Base-by-base conservation (phyloP, 257 asterid genomes). In the Penstemon eatonii region DNA sequence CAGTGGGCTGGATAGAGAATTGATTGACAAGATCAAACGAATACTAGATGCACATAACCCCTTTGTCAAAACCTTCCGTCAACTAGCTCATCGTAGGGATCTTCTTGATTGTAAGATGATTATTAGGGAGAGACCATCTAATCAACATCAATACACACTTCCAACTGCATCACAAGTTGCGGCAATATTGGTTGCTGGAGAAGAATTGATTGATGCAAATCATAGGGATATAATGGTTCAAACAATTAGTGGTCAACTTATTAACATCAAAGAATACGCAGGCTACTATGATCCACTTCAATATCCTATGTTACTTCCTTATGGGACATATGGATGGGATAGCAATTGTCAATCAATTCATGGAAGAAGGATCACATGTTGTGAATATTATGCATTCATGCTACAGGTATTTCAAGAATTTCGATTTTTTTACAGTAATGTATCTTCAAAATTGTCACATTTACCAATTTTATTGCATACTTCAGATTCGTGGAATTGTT, bases 351-450 rank as follows among this genome's bases (percentile, higher is more conserved):
- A 7, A 25, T n/a, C 19, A n/a, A 36, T 15, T 37, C 13, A 6
- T 4, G 11, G 9, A 13, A 55, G 37, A 25, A 55, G 36, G 18
- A 36, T 55, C 1, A 13, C 38, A 13, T 55, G 60, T 18, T 25
- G 11, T 55, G 64, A 58, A 33, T 58, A 58, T 15, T 58, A 58
- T 58, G 46, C 64, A 11, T 58, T 37, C 46, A 58, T 39, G 64
- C 45, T 58, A 4, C 64, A 58, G 15, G 46, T 58, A 36, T 33
- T 5, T 33, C 7, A 19, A 18, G 3, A 57, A 2, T n/a, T 57
- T 57, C 25, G 0, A 8, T 36, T 36, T 1, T 12, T 58, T 8
- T 33, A 4, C 11, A 8, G 6, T 8, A 4, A 39, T 11, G 37
- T 25, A 33, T 58, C 9, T 33, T n/a, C 37, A 58, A 38, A 25